Percentiles rank a stretch among this genome's conserved stretches.
Conservation (phyloP, 202 grass and related monocot genomes). For the Elaeis oleifera region DNA sequence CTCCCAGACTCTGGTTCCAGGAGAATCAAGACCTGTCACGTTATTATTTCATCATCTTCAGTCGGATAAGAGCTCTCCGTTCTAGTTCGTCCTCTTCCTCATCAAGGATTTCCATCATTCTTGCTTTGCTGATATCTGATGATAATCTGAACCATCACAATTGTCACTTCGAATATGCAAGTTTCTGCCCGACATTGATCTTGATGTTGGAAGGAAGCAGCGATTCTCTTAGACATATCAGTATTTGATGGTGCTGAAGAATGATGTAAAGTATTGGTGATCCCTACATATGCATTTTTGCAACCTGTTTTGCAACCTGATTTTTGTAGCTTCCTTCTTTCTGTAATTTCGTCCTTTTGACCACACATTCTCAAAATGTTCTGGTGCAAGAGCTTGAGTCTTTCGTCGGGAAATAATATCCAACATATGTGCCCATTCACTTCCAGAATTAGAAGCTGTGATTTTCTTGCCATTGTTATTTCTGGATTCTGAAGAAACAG, state of each 20-base stretch:
- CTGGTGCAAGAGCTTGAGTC: slow-evolving; percentile 59
- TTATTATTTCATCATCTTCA: slow-evolving; percentile 47
- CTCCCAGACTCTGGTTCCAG: slow-evolving; percentile 98
- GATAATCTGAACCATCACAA: slow-evolving; percentile 51
- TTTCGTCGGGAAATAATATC: slow-evolving; percentile 44
- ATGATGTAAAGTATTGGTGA: slow-evolving; percentile 21
- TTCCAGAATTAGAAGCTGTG: slow-evolving; percentile 26
- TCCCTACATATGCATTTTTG: slow-evolving; percentile 23
- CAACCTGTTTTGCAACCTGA: slow-evolving; percentile 26
- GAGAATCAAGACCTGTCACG: slow-evolving; percentile 86
- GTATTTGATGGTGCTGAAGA: slow-evolving; percentile 14
- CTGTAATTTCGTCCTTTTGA: slow-evolving; percentile 92
- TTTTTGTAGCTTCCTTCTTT: slow-evolving; percentile 42
- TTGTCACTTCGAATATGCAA: slow-evolving; percentile 40
- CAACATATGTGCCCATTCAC: slow-evolving; percentile 40
- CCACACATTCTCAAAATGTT: slow-evolving; percentile 96
- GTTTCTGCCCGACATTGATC: slow-evolving; percentile 24
- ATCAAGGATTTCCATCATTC: neutral
- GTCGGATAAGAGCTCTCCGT: slow-evolving; percentile 23
- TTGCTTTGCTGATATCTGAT: neutral
- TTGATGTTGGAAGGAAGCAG: slow-evolving; percentile 9
- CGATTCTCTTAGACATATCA: slow-evolving; percentile 1
- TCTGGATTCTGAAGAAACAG: slow-evolving; percentile 30
- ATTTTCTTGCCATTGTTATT: slow-evolving; percentile 22
- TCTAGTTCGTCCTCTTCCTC: slow-evolving; percentile 27